phyloP scores from a whole-genome alignment of 441 rosid genomes.

The Gossypium davidsonii region DNA sequence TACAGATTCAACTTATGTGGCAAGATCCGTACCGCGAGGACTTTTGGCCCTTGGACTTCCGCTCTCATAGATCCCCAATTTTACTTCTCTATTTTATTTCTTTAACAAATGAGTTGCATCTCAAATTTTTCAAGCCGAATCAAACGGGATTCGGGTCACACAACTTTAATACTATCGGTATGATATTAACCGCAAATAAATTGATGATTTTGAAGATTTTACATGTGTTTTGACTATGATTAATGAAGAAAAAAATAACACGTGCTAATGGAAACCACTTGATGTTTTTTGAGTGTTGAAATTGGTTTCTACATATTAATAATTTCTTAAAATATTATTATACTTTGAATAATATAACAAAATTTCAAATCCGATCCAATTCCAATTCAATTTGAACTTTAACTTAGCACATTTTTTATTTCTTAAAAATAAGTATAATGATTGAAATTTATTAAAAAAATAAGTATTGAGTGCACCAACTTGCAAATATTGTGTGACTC shows the following conservation, averaged over 20 bases:
- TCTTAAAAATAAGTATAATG: background rate
- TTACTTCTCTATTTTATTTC: too few species aligned
- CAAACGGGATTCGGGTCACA: too few species aligned
- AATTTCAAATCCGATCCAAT: background rate
- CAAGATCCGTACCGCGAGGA: too few species aligned
- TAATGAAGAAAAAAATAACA: background rate
- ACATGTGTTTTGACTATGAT: background rate
- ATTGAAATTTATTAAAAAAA: background rate
- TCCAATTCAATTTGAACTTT: too few species aligned
- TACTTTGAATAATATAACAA: too few species aligned
- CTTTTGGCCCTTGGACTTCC: too few species aligned
- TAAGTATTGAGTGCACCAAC: background rate
- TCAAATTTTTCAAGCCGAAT: too few species aligned
- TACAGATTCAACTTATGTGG: too few species aligned
- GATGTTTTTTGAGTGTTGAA: background rate
- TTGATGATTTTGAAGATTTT: background rate
- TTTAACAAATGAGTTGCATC: too few species aligned
- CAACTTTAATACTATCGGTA: too few species aligned
- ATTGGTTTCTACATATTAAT: background rate
- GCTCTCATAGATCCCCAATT: too few species aligned
- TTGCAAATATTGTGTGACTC: background rate
- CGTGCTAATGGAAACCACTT: background rate
- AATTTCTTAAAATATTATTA: background rate
- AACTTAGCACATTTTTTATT: too few species aligned
- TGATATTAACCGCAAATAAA: background rate